Conservation (phyloP, 768 basidiomycete genomes). For the Rickenella mellea region DNA sequence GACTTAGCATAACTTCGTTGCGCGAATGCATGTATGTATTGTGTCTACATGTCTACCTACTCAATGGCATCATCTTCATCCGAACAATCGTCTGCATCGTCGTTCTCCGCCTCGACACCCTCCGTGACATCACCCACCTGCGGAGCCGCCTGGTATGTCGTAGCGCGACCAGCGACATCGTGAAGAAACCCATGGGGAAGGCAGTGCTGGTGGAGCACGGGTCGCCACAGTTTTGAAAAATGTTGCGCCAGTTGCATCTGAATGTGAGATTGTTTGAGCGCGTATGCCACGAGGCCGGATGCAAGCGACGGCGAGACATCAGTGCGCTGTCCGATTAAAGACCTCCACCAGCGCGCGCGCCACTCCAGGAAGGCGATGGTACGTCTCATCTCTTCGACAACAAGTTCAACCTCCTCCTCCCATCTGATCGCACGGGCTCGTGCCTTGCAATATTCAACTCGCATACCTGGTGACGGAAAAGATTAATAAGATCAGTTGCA, state of each 20-base stretch:
- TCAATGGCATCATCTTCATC: too few species aligned
- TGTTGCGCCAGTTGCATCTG: neutral
- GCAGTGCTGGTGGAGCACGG: too few species aligned
- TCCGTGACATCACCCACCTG: too few species aligned
- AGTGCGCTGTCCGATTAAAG: neutral
- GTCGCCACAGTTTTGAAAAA: neutral
- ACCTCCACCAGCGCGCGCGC: neutral
- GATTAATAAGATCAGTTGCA: neutral
- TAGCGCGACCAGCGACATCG: too few species aligned
- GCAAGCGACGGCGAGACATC: neutral
- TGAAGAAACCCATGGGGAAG: too few species aligned
- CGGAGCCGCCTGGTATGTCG: too few species aligned
- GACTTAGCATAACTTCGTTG: too few species aligned
- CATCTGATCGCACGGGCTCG: neutral
- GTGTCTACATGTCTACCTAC: too few species aligned
- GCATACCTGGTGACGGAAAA: neutral
- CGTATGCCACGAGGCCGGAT: neutral
- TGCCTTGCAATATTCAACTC: conserved; percentile 3
- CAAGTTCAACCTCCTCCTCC: conserved; percentile 1
- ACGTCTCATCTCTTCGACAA: conserved; percentile 2
- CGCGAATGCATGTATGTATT: too few species aligned
- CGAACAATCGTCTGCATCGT: too few species aligned
- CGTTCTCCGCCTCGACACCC: too few species aligned
- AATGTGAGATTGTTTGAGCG: neutral
- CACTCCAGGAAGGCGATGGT: neutral